These are phyloP conservation scores for Telfairia occidentalis DNA, from an alignment of 331 rosid genomes.

Conservation along the genomic window DNA sequence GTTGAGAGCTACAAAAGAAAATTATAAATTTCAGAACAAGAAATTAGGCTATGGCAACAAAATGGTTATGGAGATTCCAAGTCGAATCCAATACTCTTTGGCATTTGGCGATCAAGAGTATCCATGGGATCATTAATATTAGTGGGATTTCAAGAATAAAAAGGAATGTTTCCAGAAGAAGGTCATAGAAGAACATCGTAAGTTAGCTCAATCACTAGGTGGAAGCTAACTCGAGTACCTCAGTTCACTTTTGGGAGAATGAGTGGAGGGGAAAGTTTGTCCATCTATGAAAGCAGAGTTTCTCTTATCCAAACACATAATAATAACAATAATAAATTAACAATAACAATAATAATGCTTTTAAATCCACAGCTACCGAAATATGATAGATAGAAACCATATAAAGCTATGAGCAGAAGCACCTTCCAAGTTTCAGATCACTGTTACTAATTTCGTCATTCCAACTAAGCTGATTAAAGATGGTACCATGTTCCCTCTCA, in stretches of 20 bases:
- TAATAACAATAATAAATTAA: background rate
- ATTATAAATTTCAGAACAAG: background rate
- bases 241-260: background rate
- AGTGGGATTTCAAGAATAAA: background rate
- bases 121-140: background rate
- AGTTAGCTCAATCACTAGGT: background rate
- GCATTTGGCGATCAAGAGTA: background rate
- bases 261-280: too few relatives aligned
- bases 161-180: background rate
- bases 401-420: background rate
- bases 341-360: background rate
- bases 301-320: background rate
- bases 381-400: background rate
- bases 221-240: background rate
- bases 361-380: background rate
- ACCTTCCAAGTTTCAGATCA: constrained; percentile 52
- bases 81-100: background rate
- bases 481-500: constrained; percentile 25
- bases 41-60: background rate
- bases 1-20: background rate
- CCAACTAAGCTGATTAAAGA: constrained; percentile 33
- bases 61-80: background rate
- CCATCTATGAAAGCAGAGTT: too few relatives aligned
- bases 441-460: constrained; percentile 36
- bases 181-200: background rate